Evolutionary conservation across 2,329 filamentous ascomycete species (phyloP).

Genomic region (Botrytis deweyae): DNA sequence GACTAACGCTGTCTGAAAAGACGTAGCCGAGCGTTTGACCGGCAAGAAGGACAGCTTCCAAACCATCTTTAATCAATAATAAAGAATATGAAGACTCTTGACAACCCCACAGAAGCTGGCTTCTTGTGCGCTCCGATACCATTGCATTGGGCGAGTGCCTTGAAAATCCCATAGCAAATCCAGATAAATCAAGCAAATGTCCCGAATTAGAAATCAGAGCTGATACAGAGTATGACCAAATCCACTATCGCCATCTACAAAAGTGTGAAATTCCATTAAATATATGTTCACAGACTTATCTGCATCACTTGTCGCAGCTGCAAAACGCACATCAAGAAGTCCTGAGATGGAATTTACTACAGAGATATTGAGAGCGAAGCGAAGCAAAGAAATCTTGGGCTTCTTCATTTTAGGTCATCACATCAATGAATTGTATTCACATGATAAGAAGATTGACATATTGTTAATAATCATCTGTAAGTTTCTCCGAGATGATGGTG

Average conservation of each 20-base stretch:
- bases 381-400: not conserved
- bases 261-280: too few species aligned
- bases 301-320: not conserved
- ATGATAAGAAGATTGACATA: not conserved
- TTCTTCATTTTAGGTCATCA: not conserved
- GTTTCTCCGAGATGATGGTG: not conserved
- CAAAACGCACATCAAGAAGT: not conserved
- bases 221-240: too few species aligned
- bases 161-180: not conserved
- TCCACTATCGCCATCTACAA: too few species aligned
- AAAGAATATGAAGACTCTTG: not conserved
- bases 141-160: not conserved
- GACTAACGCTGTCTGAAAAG: conserved; percentile 25
- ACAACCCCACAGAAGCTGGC: not conserved
- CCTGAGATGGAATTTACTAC: not conserved
- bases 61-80: conserved; percentile 31
- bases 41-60: conserved; percentile 31
- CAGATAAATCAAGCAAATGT: not conserved
- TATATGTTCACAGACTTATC: not conserved
- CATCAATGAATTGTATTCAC: not conserved
- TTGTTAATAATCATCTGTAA: not conserved
- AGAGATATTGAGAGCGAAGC: not conserved
- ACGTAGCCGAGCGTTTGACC: conserved; percentile 29
- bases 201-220: not conserved
- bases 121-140: not conserved